Percentiles rank a stretch among this genome's conserved stretches.
phyloP scores from a whole-genome alignment of 2,329 filamentous ascomycete genomes.

The Penicillium sp. region DNA sequence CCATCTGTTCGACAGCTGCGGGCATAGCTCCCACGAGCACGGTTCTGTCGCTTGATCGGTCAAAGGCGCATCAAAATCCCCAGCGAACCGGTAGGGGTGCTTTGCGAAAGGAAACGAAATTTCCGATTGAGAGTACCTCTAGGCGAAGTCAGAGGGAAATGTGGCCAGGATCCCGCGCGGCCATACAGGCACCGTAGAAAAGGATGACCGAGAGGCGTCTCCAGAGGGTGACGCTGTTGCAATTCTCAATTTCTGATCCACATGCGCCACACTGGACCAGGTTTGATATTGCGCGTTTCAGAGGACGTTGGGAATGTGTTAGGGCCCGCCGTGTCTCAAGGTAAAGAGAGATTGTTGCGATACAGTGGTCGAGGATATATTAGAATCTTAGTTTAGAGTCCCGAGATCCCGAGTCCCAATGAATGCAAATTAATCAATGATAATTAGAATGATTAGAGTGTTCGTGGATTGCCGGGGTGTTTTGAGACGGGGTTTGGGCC shows the following conservation, averaged over 20 bases:
- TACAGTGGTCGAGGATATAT: constrained; percentile 22
- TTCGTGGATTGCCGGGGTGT: constrained; percentile 15
- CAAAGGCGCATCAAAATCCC: constrained; percentile 30
- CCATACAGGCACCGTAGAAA: constrained; percentile 21
- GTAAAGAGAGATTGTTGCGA: constrained; percentile 2
- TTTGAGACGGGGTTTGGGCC: constrained; percentile 9
- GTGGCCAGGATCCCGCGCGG: constrained; percentile 9
- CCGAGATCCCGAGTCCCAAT: constrained; percentile 2
- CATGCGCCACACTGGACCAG: constrained; percentile 16
- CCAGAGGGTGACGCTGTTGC: constrained; percentile 16
- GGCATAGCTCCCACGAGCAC: constrained; percentile 40
- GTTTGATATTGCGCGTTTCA: constrained; percentile 23
- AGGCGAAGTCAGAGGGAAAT: constrained; percentile 6
- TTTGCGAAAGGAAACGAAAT: not conserved
- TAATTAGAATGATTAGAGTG: constrained; percentile 25
- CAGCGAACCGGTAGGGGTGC: not conserved
- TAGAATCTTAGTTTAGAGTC: not conserved
- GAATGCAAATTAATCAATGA: constrained; percentile 24
- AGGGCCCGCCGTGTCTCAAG: constrained; percentile 4
- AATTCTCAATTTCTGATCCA: constrained; percentile 16
- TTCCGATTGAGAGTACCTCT: not conserved
- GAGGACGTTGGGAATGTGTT: constrained; percentile 8
- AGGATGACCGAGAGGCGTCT: constrained; percentile 5
- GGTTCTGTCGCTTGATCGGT: constrained; percentile 18
- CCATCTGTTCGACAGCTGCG: constrained; percentile 36